Conservation (phyloP, 2,329 filamentous ascomycete species). For the Apiospora koreana region DNA sequence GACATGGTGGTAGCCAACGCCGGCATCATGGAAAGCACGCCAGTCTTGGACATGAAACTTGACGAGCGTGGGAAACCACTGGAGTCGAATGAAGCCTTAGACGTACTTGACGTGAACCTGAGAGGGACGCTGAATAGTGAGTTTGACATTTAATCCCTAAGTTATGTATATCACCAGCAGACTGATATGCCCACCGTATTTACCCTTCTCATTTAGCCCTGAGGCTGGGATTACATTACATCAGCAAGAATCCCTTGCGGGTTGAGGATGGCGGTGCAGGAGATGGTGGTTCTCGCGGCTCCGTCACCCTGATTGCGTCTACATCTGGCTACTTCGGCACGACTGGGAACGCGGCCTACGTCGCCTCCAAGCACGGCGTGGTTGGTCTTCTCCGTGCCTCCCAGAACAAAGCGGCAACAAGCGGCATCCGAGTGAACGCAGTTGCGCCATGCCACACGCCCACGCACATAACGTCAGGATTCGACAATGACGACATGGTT, state of each 20-base stretch:
- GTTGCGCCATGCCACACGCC: constrained; percentile 46
- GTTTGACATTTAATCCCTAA: background rate
- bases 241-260: constrained; percentile 19
- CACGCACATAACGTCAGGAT: constrained; percentile 42
- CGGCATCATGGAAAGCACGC: constrained; percentile 36
- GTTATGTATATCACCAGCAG: background rate
- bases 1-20: constrained; percentile 45
- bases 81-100: constrained; percentile 27
- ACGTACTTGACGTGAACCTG: constrained; percentile 42
- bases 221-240: constrained; percentile 29
- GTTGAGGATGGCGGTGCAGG: constrained; percentile 9
- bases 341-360: constrained; percentile 41
- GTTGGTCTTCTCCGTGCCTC: constrained; percentile 40
- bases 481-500: constrained; percentile 34
- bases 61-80: constrained; percentile 23
- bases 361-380: constrained; percentile 45
- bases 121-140: constrained; percentile 47
- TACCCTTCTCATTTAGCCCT: constrained; percentile 27
- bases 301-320: constrained; percentile 40
- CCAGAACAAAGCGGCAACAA: constrained; percentile 32
- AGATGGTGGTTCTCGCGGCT: constrained; percentile 26
- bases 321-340: constrained; percentile 46
- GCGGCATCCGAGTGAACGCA: constrained; percentile 40
- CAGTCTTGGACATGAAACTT: constrained; percentile 26
- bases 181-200: background rate